Conservation (phyloP, 2,329 filamentous ascomycete genomes). For the Byssochlamys sp. region DNA sequence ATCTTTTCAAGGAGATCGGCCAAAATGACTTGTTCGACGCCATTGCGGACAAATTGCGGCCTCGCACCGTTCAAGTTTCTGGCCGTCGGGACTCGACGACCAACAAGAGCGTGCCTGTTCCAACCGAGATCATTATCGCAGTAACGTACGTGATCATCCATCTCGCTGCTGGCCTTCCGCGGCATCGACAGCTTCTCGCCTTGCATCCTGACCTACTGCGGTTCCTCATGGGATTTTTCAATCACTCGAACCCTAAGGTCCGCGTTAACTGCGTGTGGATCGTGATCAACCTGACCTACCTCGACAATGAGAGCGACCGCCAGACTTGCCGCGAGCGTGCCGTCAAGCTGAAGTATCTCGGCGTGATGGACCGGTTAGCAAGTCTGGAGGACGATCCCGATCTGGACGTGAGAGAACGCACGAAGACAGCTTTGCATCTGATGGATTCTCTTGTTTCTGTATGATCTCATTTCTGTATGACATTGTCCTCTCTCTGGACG, state of each 20-base stretch:
- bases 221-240: constrained; percentile 63
- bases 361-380: constrained; percentile 59
- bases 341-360: constrained; percentile 58
- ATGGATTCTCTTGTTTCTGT: constrained; percentile 38
- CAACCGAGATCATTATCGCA: constrained; percentile 60
- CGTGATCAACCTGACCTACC: constrained; percentile 74
- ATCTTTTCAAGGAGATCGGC: constrained; percentile 65
- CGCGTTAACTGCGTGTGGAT: constrained; percentile 73
- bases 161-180: constrained; percentile 70
- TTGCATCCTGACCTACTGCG: constrained; percentile 66
- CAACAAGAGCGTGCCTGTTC: constrained; percentile 23
- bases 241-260: constrained; percentile 62
- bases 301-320: constrained; percentile 62
- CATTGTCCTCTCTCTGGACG: not conserved
- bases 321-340: constrained; percentile 58
- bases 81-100: constrained; percentile 23
- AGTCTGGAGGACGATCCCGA: constrained; percentile 59
- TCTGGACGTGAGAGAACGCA: constrained; percentile 72
- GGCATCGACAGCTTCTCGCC: constrained; percentile 68
- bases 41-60: constrained; percentile 65
- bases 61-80: constrained; percentile 29
- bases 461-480: not conserved
- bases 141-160: constrained; percentile 79
- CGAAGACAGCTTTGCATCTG: constrained; percentile 68
- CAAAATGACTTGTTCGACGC: constrained; percentile 72